Evolutionary conservation across 73 alveolate genomes (phyloP).

Genomic region (Urostyla sp.): DNA sequence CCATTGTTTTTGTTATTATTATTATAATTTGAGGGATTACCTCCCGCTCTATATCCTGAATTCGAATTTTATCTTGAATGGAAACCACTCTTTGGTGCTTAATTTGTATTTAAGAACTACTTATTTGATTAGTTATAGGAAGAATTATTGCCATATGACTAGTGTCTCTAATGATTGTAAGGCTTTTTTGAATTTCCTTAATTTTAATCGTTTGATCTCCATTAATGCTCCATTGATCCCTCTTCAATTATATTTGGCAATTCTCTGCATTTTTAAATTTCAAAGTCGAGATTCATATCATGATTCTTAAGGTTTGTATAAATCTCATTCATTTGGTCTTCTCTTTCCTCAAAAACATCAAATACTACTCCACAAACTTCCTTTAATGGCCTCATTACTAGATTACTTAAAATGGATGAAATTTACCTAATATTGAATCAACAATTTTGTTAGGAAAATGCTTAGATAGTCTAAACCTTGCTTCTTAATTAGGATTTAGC

Average conservation of each 20-base stretch:
- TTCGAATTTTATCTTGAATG: no score
- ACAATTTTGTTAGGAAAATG: slow-evolving; percentile 21
- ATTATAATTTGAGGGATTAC: no score
- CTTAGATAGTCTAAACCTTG: neutral
- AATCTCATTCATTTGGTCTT: slow-evolving; percentile 1
- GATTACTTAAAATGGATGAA: no score
- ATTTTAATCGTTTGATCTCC: no score
- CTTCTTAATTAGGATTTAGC: neutral
- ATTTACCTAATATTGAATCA: slow-evolving; percentile 6
- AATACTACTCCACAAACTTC: slow-evolving; percentile 21
- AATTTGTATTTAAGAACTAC: no score
- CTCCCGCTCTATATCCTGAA: no score
- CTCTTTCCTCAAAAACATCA: slow-evolving; percentile 23
- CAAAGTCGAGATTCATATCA: slow-evolving; percentile 10
- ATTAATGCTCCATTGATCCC: neutral
- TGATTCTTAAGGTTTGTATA: neutral
- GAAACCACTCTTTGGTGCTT: no score
- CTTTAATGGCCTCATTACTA: slow-evolving; percentile 18
- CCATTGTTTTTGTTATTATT: no score
- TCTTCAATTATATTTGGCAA: slow-evolving; percentile 13
- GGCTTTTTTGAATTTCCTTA: no score
- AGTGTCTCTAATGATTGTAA: no score
- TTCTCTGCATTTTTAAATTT: slow-evolving; percentile 4
- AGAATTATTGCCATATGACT: no score
- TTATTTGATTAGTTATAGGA: no score